phyloP scores from a whole-genome alignment of 352 stramenopile species.

The Phytophthora cryptogea region DNA sequence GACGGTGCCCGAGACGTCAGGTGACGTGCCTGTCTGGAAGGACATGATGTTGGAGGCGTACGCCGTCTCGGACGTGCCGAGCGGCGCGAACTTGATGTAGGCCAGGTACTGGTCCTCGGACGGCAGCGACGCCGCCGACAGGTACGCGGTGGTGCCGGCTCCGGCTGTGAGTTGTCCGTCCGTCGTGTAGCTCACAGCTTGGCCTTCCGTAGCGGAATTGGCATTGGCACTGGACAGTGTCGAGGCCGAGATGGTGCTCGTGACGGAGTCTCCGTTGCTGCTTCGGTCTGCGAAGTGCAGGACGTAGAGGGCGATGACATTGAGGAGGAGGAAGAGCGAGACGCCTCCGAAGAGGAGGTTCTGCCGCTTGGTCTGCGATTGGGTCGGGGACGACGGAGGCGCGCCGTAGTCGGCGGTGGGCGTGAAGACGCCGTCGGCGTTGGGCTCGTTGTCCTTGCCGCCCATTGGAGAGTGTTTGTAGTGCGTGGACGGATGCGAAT shows the following conservation, averaged over 20 bases:
- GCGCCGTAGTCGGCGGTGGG: slow-evolving; percentile 40
- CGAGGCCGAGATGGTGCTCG: slow-evolving; percentile 44
- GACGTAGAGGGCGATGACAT: slow-evolving; percentile 85
- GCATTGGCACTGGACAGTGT: slow-evolving; percentile 30
- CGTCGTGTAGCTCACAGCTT: slow-evolving; percentile 65
- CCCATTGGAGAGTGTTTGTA: slow-evolving; percentile 30
- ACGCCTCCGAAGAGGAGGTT: slow-evolving; percentile 41
- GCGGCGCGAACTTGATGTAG: slow-evolving; percentile 64
- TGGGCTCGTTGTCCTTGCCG: slow-evolving; percentile 46
- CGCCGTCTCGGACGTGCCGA: slow-evolving; percentile 45
- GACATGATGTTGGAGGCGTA: slow-evolving; percentile 64
- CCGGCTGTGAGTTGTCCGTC: slow-evolving; percentile 57
- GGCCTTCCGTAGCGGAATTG: slow-evolving; percentile 40
- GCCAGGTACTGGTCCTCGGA: slow-evolving; percentile 50
- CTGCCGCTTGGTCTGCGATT: slow-evolving; percentile 34
- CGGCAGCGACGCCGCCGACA: slow-evolving; percentile 53
- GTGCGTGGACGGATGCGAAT: slow-evolving; percentile 13
- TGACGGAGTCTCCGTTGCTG: slow-evolving; percentile 34
- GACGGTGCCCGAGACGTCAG: slow-evolving; percentile 49
- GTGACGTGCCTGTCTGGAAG: slow-evolving; percentile 54
- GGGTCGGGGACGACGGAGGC: neutral
- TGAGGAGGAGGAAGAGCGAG: slow-evolving; percentile 67
- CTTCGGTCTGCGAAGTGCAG: slow-evolving; percentile 78
- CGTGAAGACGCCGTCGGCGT: slow-evolving; percentile 55
- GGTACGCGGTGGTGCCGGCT: slow-evolving; percentile 73